Percentiles rank a stretch among this genome's conserved stretches.
These are phyloP conservation scores for Chlorella sorokiniana DNA, from an alignment of 139 green algal species.

Conservation along the genomic window DNA sequence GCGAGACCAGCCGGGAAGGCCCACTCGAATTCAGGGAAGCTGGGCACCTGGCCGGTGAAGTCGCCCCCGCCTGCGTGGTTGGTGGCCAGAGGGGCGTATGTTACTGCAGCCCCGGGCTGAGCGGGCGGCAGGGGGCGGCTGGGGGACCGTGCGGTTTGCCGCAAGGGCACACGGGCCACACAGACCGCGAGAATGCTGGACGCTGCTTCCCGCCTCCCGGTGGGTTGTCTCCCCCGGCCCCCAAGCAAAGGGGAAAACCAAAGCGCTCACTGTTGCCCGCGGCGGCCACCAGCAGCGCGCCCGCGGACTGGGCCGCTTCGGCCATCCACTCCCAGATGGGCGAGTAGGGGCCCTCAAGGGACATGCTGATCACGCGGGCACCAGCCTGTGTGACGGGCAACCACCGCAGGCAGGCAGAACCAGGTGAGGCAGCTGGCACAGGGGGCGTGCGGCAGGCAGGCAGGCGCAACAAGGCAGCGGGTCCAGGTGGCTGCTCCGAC, in stretches of 20 bases:
- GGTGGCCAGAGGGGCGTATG: too few relatives aligned
- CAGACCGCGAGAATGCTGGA: too few relatives aligned
- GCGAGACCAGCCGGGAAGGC: background rate
- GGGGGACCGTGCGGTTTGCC: too few relatives aligned
- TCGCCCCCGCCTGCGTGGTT: background rate
- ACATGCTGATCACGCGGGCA: constrained; percentile 4
- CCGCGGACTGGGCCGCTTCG: background rate
- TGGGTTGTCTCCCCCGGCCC: too few relatives aligned
- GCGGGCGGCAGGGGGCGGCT: too few relatives aligned
- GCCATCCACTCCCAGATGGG: background rate
- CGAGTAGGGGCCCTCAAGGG: background rate
- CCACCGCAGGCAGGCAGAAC: background rate
- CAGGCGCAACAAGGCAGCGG: too few relatives aligned
- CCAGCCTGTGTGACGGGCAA: background rate
- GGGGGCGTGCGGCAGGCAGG: background rate
- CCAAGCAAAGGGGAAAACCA: too few relatives aligned
- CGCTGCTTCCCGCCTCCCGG: too few relatives aligned
- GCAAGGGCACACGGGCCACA: too few relatives aligned
- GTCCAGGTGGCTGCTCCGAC: too few relatives aligned
- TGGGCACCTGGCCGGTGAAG: background rate
- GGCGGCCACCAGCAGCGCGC: background rate
- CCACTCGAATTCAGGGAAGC: too few relatives aligned
- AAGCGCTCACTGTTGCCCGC: constrained; percentile 13
- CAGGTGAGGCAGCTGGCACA: background rate
- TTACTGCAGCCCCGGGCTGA: too few relatives aligned